These are phyloP conservation scores for Calvatia gigantea DNA, from an alignment of 768 basidiomycete species.

Conservation along the genomic window DNA sequence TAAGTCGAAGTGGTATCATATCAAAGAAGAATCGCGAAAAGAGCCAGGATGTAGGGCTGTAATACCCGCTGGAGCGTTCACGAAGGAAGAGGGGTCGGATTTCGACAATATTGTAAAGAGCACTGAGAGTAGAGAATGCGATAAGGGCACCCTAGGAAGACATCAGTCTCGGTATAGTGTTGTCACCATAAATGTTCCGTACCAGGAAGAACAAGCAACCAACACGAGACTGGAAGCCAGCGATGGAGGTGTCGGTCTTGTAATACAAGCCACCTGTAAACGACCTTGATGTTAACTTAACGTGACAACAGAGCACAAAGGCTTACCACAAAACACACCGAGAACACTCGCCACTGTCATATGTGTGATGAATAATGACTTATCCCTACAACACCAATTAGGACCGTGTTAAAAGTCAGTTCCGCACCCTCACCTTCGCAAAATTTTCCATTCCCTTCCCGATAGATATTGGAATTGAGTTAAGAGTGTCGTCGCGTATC, in stretches of 20 bases:
- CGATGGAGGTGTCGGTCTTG: constrained; percentile 74
- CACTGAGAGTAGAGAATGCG: constrained; percentile 88
- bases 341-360: constrained; percentile 63
- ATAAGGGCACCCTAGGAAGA: constrained; percentile 72
- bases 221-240: constrained; percentile 92
- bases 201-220: constrained; percentile 94
- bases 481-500: constrained; percentile 76
- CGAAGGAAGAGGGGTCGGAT: constrained; percentile 84
- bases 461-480: constrained; percentile 85
- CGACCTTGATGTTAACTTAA: neutral
- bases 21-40: constrained; percentile 88
- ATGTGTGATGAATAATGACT: constrained; percentile 80
- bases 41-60: constrained; percentile 90
- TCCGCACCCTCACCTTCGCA: constrained; percentile 44
- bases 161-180: constrained; percentile 8
- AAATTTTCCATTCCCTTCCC: constrained; percentile 81
- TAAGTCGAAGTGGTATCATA: constrained; percentile 80
- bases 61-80: constrained; percentile 82
- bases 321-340: constrained; percentile 81
- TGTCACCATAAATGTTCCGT: constrained; percentile 14
- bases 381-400: constrained; percentile 49
- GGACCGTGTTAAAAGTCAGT: constrained; percentile 11
- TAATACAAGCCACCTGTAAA: constrained; percentile 78
- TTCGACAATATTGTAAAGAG: constrained; percentile 84
- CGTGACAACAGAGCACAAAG: neutral